Evolutionary conservation across 1,284 basidiomycete genomes (phyloP).

Genomic region (Prillingera fragicola): DNA sequence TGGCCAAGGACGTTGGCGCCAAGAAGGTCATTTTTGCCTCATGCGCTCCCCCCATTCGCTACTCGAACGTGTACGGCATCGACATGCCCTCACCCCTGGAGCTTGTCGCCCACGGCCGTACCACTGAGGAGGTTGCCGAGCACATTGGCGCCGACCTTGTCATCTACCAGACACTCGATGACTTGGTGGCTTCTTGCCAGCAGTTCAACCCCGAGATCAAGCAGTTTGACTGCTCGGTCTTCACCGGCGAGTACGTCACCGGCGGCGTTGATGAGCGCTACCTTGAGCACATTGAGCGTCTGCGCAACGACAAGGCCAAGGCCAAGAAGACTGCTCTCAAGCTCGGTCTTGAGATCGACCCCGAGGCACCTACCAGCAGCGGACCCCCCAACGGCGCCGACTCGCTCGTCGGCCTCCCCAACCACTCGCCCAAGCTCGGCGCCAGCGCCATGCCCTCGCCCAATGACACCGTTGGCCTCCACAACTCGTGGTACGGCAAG

Average conservation of each 20-base stretch:
- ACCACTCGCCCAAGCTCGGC: conserved; percentile 47
- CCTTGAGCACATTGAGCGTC: conserved; percentile 65
- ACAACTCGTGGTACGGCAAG: conserved; percentile 45
- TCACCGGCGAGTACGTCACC: conserved; percentile 94
- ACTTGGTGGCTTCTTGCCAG: conserved; percentile 81
- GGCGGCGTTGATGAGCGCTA: conserved; percentile 89
- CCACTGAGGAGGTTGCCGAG: conserved; percentile 67
- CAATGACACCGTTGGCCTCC: conserved; percentile 47
- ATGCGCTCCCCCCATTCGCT: conserved; percentile 73
- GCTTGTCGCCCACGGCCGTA: conserved; percentile 83
- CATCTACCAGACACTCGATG: conserved; percentile 92
- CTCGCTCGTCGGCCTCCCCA: conserved; percentile 44
- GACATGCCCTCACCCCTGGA: conserved; percentile 97
- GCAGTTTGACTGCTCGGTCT: conserved; percentile 94
- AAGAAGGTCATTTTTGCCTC: conserved; percentile 95
- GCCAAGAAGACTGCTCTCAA: conserved; percentile 40
- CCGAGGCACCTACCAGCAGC: conserved; percentile 32
- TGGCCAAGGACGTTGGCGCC: conserved; percentile 99
- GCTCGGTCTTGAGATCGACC: conserved; percentile 28
- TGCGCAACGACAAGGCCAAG: conserved; percentile 83
- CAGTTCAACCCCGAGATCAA: conserved; percentile 76
- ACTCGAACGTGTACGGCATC: conserved; percentile 97
- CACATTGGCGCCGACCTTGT: conserved; percentile 94
- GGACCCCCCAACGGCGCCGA: conserved; percentile 47
- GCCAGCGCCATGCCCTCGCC: conserved; percentile 32